Evolutionary conservation across 2,329 filamentous ascomycete species (phyloP), one percentile per base, ranked within the genome.

Genomic region (Torrubiella hemipterigena): DNA sequence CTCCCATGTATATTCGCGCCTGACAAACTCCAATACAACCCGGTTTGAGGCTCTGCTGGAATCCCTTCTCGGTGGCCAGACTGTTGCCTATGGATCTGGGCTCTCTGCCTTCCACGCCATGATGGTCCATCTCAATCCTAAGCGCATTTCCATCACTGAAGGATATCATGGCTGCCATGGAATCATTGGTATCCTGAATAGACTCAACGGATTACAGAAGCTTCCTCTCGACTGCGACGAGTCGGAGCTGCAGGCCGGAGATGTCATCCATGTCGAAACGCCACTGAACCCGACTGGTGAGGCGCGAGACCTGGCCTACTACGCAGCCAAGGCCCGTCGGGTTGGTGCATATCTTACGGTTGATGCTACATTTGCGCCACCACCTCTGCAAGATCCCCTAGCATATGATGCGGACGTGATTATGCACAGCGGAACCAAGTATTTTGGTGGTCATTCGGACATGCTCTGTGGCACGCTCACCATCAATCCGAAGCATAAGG

Each of bases 121-220:
- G 36, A 68, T 96, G 3, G 77, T 87, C n/a, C 75, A 77, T 48
- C 60, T 93, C 7, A 86, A 93, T 52, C 91, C 91, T 1, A 75
- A 75, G 44, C 77, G 79, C 36, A 74, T 96, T 34, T 80, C 85
- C 42, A 85, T 96, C 41, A 77, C 77, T 22, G 76, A 69, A 12
- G 87, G 86, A 25, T 98, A 96, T 59, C 91, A 96, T 59, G 91
- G 91, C 45, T 93, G 84, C 56, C 85, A 94, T 54, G 85, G 83
- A 38, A 82, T 94, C 18, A 71, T 95, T 44, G 57, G 57, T 19
- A 59, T 96, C 33, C 67, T 93, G 42, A 57, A 69, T 36, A 82
- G 84, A 40, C 72, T 95, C 30, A 84, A 78, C 17, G 80, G 81
- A 1, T 70, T 93, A 17, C 57, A 78, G 50, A 69, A 79, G 42